Percentiles rank a stretch among this genome's conserved stretches.
phyloP scores from a whole-genome alignment of 106 monocot species.

The Apostasia shenzhenica region DNA sequence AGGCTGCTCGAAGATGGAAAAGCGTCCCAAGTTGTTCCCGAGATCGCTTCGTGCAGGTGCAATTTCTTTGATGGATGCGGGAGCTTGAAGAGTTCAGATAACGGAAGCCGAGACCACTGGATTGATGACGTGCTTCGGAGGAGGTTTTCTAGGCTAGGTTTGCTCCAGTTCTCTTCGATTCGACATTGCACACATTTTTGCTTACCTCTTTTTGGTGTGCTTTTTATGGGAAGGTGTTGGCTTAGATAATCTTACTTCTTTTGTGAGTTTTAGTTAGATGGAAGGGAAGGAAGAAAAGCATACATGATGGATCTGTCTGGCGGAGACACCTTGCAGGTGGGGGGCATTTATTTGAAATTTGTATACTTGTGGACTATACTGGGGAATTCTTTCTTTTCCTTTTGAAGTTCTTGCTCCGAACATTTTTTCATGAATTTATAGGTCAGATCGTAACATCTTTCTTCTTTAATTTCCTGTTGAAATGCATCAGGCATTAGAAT shows the following conservation, averaged over 20 bases:
- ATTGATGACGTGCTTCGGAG: slow-evolving; percentile 77
- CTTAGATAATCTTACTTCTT: not conserved
- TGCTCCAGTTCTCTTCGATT: not conserved
- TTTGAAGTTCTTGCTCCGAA: too few species aligned
- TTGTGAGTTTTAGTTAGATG: slow-evolving; percentile 53
- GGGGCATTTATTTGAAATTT: too few species aligned
- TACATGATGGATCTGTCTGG: slow-evolving; percentile 37
- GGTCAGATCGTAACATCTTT: too few species aligned
- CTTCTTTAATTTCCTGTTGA: not conserved
- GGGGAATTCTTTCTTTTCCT: too few species aligned
- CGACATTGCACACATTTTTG: not conserved
- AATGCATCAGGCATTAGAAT: not conserved
- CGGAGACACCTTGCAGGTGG: slow-evolving; percentile 40
- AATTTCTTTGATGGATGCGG: slow-evolving; percentile 81
- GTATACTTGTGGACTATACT: too few species aligned
- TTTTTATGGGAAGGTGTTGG: not conserved
- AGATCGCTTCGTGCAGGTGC: slow-evolving; percentile 73
- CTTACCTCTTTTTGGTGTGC: not conserved
- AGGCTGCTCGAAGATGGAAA: slow-evolving; percentile 72
- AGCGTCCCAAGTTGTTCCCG: slow-evolving; percentile 20
- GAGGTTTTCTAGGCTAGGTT: slow-evolving; percentile 78
- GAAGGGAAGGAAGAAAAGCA: slow-evolving; percentile 58
- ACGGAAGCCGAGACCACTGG: slow-evolving; percentile 30
- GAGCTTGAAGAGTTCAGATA: slow-evolving; percentile 14
- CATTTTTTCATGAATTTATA: too few species aligned